These are phyloP conservation scores for Diaporthe caulivora DNA, from an alignment of 2,329 filamentous ascomycete species.

Conservation along the genomic window DNA sequence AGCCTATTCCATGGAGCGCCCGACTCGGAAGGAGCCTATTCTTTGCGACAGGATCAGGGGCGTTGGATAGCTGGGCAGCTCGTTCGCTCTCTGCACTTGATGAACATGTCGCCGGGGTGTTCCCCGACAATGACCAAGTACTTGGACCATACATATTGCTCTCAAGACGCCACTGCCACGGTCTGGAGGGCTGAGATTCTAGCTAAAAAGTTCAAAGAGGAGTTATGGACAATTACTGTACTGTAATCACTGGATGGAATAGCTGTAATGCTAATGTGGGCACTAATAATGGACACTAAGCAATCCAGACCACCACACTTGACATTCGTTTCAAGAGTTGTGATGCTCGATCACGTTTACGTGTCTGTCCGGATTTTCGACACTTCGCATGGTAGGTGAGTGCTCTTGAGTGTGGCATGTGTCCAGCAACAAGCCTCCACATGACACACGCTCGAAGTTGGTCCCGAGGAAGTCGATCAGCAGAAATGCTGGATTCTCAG, in stretches of 20 bases:
- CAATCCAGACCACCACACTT: background rate
- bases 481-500: conserved; percentile 44
- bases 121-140: background rate
- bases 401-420: conserved; percentile 44
- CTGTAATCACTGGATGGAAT: background rate
- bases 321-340: background rate
- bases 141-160: background rate
- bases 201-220: background rate
- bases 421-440: conserved; percentile 47
- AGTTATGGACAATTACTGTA: background rate
- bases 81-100: background rate
- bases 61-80: background rate
- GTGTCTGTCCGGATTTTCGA: no score
- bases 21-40: background rate
- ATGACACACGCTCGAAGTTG: conserved; percentile 48
- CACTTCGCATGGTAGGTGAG: conserved; percentile 27
- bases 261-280: background rate
- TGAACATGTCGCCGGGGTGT: background rate
- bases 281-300: background rate
- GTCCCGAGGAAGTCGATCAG: conserved; percentile 48
- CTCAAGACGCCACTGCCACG: background rate
- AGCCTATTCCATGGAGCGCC: background rate
- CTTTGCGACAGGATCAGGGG: background rate
- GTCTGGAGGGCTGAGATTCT: background rate
- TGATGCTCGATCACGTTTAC: no score